Base-by-base conservation (phyloP, 164 flowering plant species). In the Cinnamomum chago region DNA sequence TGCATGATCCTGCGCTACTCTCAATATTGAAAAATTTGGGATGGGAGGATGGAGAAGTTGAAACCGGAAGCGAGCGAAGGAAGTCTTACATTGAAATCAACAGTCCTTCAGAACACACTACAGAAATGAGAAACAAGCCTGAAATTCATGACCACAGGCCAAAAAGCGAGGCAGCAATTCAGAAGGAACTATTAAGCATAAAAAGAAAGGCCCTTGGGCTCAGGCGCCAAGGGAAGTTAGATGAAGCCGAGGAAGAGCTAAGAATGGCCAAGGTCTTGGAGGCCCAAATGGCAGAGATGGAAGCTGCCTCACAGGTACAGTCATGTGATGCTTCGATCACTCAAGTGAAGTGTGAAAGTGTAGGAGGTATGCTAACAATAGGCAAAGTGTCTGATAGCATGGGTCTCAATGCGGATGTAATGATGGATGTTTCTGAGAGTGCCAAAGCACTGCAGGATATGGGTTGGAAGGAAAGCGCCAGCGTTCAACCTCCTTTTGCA, bases 181-280 rank as follows among this genome's bases (percentile, higher is more conserved):
- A 94, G 81, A 86, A 92, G 71, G 98, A 94, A 76, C 92, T 92
- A 18, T 82, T 94, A 55, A 85, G 87, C 18, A 72, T 91, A 77
- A 94, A 91, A 81, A 85, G 97, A 58, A 91, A 89, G 81, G 90
- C 98, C n/a, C 87, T 89, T 70, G 75, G 86, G 50, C 79, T 94
- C 66, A 87, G 97, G 78, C 93, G 97, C 55, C 88, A 94, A 80
- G 97, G 98, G 58, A 81, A 88, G 71, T 67, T 71, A 58, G 90
- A 90, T 58, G 97, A 85, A 78, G 98, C 95, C 30, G 98, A 94
- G 64, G 94, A 89, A 84, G 83, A 89, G 58, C 82, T 91, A 70
- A 75, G 65, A 78, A 72, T 17, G 72, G 88, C 97, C 15, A 90
- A 87, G 76, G 79, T 30, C 27, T 79, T 94, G 73, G 98, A 94